Base-by-base conservation (phyloP, 2,329 filamentous ascomycete species). In the Exophiala mesophila region DNA sequence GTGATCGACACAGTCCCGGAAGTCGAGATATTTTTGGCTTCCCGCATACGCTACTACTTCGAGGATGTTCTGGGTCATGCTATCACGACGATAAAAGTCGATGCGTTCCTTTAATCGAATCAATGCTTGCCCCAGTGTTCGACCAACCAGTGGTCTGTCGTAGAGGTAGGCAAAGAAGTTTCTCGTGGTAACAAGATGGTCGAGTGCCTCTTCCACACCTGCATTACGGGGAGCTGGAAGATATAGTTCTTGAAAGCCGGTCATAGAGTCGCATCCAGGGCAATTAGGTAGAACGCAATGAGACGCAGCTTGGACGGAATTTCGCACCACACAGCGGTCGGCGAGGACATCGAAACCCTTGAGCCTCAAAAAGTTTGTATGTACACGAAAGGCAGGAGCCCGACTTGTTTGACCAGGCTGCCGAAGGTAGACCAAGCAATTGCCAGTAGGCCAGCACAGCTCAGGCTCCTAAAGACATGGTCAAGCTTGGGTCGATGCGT, bases 31-130 rank as follows among this genome's bases (percentile, higher is more conserved):
- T 10, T 83, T 83, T 58, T 83, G 76, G 39, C 77, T 70, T 32
- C 85, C 77, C 31, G 83, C 70, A 57, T 85, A 92, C 15, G 67
- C 65, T 37, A 83, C 63, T 39, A 88, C 66, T 42, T 83, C 82
- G 13, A 70, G 60, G 6, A 76, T 64, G 50, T 83, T 83, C 52
- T 82, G 72, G 19, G 69, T 68, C 2, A 68, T 67, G 18, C 53
- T 45, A 1, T 62, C 55, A 2, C 70, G 65, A 21, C 83, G 72
- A 54, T 80, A 83, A 30, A 81, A 69, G 28, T 76, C 67, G 68
- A 89, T 76, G 48, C 76, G 78, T 44, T 78, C 72, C 52, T 84
- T 67, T n/a, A 90, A 68, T 17, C 72, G 70, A 10, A 83, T 72
- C 7, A 89, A 64, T 0, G 83, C 73, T 15, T 64, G 63, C 1